A percentile compares a stretch with the other conserved stretches of the same genome.
These are phyloP conservation scores for Nitzschia sp. DNA, from an alignment of 108 stramenopile species.

Conservation along the genomic window DNA sequence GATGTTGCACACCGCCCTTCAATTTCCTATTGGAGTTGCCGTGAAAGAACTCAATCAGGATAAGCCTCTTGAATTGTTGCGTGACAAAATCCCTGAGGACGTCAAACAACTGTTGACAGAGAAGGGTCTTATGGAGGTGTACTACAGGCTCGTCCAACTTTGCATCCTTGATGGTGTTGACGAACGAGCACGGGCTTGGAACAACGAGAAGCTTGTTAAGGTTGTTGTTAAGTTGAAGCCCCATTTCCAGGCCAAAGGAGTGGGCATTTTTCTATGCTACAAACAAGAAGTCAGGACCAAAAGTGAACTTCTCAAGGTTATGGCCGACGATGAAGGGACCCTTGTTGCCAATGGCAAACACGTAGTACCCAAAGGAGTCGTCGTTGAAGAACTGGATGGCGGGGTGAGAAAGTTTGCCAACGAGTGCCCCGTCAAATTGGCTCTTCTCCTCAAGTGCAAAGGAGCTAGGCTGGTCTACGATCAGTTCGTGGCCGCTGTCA, in stretches of 20 bases:
- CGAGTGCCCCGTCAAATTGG: too few relatives aligned
- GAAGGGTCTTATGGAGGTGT: constrained; percentile 36
- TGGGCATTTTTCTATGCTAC: constrained; percentile 44
- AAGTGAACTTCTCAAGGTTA: too few relatives aligned
- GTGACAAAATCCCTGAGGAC: constrained; percentile 46
- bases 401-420: too few relatives aligned
- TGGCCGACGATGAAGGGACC: too few relatives aligned
- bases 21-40: constrained; percentile 60
- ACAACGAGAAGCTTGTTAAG: constrained; percentile 43
- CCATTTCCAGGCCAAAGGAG: constrained; percentile 45
- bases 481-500: too few relatives aligned
- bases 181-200: constrained; percentile 35
- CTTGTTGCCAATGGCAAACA: too few relatives aligned
- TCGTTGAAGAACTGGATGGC: too few relatives aligned
- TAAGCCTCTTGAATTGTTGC: constrained; percentile 36
- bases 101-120: constrained; percentile 43
- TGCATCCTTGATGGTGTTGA: constrained; percentile 33
- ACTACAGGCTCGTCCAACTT: constrained; percentile 42
- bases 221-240: constrained; percentile 37
- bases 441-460: too few relatives aligned
- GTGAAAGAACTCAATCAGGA: constrained; percentile 50
- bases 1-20: constrained; percentile 41
- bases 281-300: too few relatives aligned
- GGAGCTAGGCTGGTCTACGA: too few relatives aligned
- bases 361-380: too few relatives aligned